phyloP scores from a whole-genome alignment of 1,284 basidiomycete genomes.

The Neotropicomus parvogracilis region DNA sequence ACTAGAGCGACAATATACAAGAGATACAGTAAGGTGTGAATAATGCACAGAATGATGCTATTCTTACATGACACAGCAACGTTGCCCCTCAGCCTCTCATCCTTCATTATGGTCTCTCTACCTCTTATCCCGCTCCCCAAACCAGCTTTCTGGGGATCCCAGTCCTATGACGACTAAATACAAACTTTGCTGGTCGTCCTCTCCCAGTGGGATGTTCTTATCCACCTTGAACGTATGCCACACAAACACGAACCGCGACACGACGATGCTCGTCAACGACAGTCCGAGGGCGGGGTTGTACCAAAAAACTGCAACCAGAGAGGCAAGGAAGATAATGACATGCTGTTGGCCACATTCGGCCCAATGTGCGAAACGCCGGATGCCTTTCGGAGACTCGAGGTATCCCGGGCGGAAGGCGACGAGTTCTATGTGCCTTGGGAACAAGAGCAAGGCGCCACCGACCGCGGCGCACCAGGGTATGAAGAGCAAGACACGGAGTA shows the following conservation, averaged over 20 bases:
- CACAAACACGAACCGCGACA: constrained; percentile 35
- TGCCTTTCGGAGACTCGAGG: constrained; percentile 34
- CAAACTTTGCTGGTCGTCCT: constrained; percentile 43
- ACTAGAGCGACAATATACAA: not conserved
- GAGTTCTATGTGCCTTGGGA: constrained; percentile 37
- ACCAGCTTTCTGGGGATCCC: constrained; percentile 5
- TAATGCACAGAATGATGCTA: not conserved
- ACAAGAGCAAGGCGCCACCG: constrained; percentile 42
- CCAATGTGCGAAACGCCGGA: constrained; percentile 45
- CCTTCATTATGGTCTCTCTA: not conserved
- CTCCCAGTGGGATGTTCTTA: constrained; percentile 37
- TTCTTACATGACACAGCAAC: not conserved
- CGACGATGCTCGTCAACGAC: constrained; percentile 24
- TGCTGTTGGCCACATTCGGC: constrained; percentile 41
- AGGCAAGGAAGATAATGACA: constrained; percentile 40
- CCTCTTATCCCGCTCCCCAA: not conserved
- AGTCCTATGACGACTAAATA: constrained; percentile 37
- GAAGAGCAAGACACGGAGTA: constrained; percentile 35
- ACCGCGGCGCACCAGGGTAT: constrained; percentile 48
- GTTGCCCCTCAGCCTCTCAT: not conserved
- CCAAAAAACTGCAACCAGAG: constrained; percentile 30
- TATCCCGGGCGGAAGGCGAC: constrained; percentile 42
- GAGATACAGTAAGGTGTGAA: not conserved
- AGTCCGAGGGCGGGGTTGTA: constrained; percentile 27
- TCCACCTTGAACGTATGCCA: constrained; percentile 40